Base-by-base conservation (phyloP, 306 rosid genomes). In the Trifolium pratense region DNA sequence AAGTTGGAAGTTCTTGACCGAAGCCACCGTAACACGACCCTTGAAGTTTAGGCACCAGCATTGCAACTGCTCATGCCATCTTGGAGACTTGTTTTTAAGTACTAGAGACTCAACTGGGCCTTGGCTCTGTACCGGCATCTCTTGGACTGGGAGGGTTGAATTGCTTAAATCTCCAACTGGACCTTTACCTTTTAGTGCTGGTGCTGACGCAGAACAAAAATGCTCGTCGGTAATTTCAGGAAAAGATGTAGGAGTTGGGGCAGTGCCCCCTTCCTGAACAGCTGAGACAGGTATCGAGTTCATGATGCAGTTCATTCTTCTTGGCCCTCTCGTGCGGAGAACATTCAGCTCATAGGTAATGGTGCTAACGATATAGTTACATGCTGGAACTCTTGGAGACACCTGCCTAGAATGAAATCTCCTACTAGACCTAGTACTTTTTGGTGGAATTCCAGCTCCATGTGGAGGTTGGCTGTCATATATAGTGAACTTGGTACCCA, bases 11-110 rank as follows among this genome's bases (percentile, higher is more conserved):
- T 93, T 93, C 85, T 89, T 88, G 14, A 88, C 97, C 9, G 98
- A 92, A 10, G 98, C 97, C 73, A 91, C 98, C 0, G 97, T 91
- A 57, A 87, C 97, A 13, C 97, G 90, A 20, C 97, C 96, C 64
- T 84, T 85, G 85, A 94, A 94, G 70, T 89, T 89, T 56, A 94
- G 84, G 88, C 97, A 91, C 97, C 97, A 94, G 77, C 94, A 89
- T 31, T 89, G 97, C 45, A 91, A 83, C 77, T 91, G 94, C 76
- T 93, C 98, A 45, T 93, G 97, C 97, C 97, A 93, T 81, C 96
- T 78, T 45, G 97, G 97, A 79, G 90, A 84, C 87, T 91, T 91
- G 79, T 87, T 89, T 79, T 91, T 89, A 48, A 91, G 88, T 63
- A 79, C 79, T 68, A 91, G 82, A 5, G 90, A 79, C 48, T 88